Percentiles rank a stretch among this genome's conserved stretches.
Evolutionary conservation across 2,329 filamentous ascomycete genomes (phyloP).

Genomic region (Trichoderma lentiforme): DNA sequence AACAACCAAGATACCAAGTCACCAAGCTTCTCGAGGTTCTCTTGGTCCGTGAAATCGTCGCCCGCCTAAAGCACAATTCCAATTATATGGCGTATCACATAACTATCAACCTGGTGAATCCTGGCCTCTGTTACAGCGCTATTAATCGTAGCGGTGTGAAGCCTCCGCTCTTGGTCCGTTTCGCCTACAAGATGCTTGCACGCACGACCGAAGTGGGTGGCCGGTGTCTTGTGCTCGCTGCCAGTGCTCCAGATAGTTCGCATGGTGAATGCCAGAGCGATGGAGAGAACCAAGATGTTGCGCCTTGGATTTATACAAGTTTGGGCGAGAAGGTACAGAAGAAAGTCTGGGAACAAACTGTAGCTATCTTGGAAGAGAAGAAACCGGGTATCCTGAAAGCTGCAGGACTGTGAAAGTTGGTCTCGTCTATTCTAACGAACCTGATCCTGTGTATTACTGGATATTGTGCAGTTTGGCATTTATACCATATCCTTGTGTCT

Average conservation of each 20-base stretch:
- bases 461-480: neutral
- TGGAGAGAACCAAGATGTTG: neutral
- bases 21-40: neutral
- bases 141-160: neutral
- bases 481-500: neutral
- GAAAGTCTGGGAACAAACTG: neutral
- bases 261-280: neutral
- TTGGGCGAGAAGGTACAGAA: neutral
- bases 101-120: neutral
- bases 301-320: neutral
- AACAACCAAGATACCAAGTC: neutral
- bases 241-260: neutral
- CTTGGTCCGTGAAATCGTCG: neutral
- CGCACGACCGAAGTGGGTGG: neutral
- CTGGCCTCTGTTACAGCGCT: neutral
- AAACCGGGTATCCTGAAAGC: neutral
- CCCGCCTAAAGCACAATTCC: neutral
- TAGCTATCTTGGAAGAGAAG: neutral
- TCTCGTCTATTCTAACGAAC: neutral
- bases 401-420: neutral
- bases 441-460: neutral
- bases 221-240: neutral
- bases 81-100: fast-evolving
- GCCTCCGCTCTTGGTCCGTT: neutral
- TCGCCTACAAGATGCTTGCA: neutral